phyloP scores from a whole-genome alignment of 441 rosid genomes.

The Biscutella auriculata region DNA sequence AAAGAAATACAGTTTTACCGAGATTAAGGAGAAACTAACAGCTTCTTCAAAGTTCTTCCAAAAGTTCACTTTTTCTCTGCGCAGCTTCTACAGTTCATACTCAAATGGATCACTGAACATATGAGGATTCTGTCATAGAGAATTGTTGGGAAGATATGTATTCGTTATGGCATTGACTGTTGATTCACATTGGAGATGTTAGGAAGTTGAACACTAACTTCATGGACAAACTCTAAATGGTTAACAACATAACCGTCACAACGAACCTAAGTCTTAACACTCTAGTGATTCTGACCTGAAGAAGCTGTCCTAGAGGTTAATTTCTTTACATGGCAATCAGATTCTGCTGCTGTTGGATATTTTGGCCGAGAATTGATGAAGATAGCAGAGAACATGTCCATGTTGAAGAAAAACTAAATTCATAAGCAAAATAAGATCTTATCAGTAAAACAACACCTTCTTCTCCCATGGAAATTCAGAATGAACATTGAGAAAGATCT shows the following conservation, averaged over 20 bases:
- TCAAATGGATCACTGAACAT: constrained; percentile 43
- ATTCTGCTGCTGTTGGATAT: neutral
- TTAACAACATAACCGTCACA: constrained; percentile 11
- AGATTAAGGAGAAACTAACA: constrained; percentile 29
- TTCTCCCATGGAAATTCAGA: no score
- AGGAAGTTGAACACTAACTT: constrained; percentile 19
- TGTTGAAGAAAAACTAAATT: neutral
- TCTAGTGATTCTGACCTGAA: constrained; percentile 5
- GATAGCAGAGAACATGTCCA: neutral
- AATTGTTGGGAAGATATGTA: constrained; percentile 11
- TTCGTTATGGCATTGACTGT: neutral
- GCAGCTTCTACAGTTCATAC: constrained; percentile 54
- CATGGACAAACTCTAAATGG: constrained; percentile 15
- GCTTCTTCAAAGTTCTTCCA: constrained; percentile 30
- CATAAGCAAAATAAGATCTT: neutral
- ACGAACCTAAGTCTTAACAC: constrained; percentile 10
- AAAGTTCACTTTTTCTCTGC: constrained; percentile 28
- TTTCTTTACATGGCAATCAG: neutral
- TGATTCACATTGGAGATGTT: neutral
- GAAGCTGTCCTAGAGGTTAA: neutral
- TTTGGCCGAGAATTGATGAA: neutral
- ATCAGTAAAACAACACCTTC: neutral
- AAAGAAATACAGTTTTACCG: neutral
- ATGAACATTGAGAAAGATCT: neutral
- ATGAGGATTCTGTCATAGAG: constrained; percentile 23